Base-by-base conservation (phyloP, 2,329 filamentous ascomycete genomes). In the Tolypocladium ovalisporum region DNA sequence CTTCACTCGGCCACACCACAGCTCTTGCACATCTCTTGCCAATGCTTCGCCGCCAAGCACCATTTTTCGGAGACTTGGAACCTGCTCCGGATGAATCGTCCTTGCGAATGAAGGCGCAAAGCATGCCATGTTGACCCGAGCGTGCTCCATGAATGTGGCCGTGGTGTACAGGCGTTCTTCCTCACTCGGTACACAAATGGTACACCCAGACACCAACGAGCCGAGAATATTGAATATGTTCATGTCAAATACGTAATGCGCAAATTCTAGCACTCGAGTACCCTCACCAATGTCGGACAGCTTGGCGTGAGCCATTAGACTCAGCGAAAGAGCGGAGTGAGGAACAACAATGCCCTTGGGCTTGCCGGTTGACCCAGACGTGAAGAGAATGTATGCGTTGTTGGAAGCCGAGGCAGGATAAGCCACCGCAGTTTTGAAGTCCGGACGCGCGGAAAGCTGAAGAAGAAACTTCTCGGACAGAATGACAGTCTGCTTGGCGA, bases 91-190 rank as follows among this genome's bases (percentile, higher is more conserved):
- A 39, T 4, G 12, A 2, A 62, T 37, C 6, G 56, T 57, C 15
- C 54, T 24, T 3, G 37, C 57, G 13, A 62, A 47, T 22, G 55
- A n/a, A 12, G 60, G 60, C 12, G 59, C 58, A 3, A 62, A 27
- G n/a, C 51, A 52, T 10, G 54, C 58, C 19, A 39, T 52, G 17
- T 58, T 53, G 29, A 60, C 52, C 3, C 36, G 4, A 24, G 53
- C 52, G 3, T 54, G 24, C 9, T n/a, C 37, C 22, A 62, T 55
- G 24, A 60, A 61, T 15, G 49, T n/a, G 3, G 42, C 39, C 2
- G 60, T 52, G n/a, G 35, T 24, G 17, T 60, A 53, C 49, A 60
- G 44, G 0, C 56, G 53, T n/a, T 52, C 53, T 7, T 57, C 40
- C 17, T 58, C 57, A 2, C 55, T 55, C 15, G 44, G 44, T 8